Base-by-base conservation (phyloP, 140 eudicot species). In the Cichorium intybus region DNA sequence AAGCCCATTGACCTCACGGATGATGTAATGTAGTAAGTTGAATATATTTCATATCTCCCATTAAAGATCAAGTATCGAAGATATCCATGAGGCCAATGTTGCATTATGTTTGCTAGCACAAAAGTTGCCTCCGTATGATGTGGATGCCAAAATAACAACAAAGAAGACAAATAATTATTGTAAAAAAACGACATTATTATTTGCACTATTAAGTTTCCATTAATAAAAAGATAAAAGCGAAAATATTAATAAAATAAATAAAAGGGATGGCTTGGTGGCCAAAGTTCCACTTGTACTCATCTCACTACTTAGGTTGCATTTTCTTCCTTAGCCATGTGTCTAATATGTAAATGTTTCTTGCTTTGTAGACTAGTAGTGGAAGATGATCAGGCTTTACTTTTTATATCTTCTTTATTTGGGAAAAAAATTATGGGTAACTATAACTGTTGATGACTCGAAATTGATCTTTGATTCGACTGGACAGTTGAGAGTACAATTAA, bases 91-190 rank as follows among this genome's bases (percentile, higher is more conserved):
- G 41, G 18, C 56, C 60, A 51, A 73, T 54, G 61, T 73, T 47
- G 54, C 63, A 11, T 43, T 29, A 29, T 46, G 54, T 46, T 31
- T 17, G 76, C 62, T 61, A 60, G 60, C 67, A 46, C 28, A 69
- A 70, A 76, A 76, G 81, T 51, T 39, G 34, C 46, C 34, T 48
- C 24, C 58, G 11, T 17, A n/a, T 59, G 82, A 77, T 24, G 70
- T 58, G 78, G 74, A 77, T 65, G 58, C 70, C 78, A 77, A 75
- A 71, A 65, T 71, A 16, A 59, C 66, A 58, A 77, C 64, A 48
- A 43, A 67, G 53, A 48, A 21, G 17, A 54, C 59, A 43, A 34
- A 64, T 7, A 17, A 14, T 23, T 51, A 45, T 27, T 8, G 20
- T 4, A 0, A 24, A 14, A 57, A 22, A n/a, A n/a, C 21, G 63